Base-by-base conservation (phyloP, 2,329 filamentous ascomycete genomes). In the Ceratocystis huliohia region DNA sequence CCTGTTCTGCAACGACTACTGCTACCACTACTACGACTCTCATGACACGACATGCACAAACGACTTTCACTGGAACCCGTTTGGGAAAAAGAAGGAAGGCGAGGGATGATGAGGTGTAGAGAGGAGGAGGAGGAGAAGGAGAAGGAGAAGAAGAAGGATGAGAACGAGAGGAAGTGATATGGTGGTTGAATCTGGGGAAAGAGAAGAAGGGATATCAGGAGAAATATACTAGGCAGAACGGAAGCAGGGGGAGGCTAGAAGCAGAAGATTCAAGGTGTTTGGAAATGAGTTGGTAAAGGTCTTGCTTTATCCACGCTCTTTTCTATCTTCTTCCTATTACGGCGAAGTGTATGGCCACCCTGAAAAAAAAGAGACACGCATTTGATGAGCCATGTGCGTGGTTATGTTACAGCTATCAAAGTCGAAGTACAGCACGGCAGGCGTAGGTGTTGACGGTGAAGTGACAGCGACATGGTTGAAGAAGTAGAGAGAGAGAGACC, bases 371-470 rank as follows among this genome's bases (percentile, higher is more conserved):
- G 30, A 50, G 44, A 64, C 20, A 64, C 30, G 28, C 65, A 66
- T 61, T 66, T 66, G 57, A 61, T 15, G 45, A 66, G 64, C 44
- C 64, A 46, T 62, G 53, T 63, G 65, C 56, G 45, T 25, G 64
- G 56, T 61, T 65, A 44, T 57, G 64, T 61, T 65, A 65, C 64
- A 33, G 33, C 30, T 65, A 67, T 65, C 13, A 66, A 69, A 61
- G 53, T 53, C 67, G 50, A 45, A 64, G 22, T 7, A 37, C 37
- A 37, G 30, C 7, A 25, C 20, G 64, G 33, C 25, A 41, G 64
- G 22, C 57, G n/a, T 53, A 56, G 15, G 20, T 13, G 15, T 56
- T 30, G 46, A 64, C 33, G 46, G 56, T 5, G n/a, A 53, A 30
- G 45, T 64, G 44, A 64, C 41, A 50, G 25, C 37, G 45, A 30